These are phyloP conservation scores for Spathaspora jeffriesii DNA, from an alignment of 1,139 yeast genomes.

Conservation along the genomic window DNA sequence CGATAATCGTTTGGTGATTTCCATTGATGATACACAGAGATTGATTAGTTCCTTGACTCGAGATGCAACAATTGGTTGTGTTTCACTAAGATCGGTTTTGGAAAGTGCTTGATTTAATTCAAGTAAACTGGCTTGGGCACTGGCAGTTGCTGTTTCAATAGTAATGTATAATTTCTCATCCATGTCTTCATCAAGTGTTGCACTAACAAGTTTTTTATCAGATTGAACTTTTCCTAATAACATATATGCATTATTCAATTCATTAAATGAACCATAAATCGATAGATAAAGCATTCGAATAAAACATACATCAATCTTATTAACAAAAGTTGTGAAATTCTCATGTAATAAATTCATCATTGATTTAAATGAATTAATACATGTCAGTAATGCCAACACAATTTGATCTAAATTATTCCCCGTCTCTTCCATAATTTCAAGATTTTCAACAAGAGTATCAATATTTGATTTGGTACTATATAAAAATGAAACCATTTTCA, in stretches of 20 bases:
- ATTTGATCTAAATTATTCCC: slow-evolving; percentile 32
- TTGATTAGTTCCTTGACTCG: slow-evolving; percentile 78
- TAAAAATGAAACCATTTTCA: slow-evolving; percentile 56
- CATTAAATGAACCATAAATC: slow-evolving; percentile 72
- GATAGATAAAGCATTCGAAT: slow-evolving; percentile 74
- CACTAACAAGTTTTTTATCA: slow-evolving; percentile 10
- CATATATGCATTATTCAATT: slow-evolving; percentile 72
- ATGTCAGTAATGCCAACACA: slow-evolving; percentile 28
- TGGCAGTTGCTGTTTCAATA: slow-evolving; percentile 70
- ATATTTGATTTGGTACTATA: slow-evolving; percentile 60
- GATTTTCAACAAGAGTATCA: slow-evolving; percentile 57
- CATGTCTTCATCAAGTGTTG: slow-evolving; percentile 44
- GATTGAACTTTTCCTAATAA: too few species aligned
- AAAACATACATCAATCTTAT: slow-evolving; percentile 65
- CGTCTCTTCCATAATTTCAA: slow-evolving; percentile 57
- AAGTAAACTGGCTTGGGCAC: slow-evolving; percentile 78
- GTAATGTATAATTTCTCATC: slow-evolving; percentile 79
- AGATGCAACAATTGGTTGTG: slow-evolving; percentile 42
- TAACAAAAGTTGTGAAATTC: slow-evolving; percentile 48
- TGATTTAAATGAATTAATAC: slow-evolving; percentile 50
- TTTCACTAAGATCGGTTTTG: slow-evolving; percentile 49
- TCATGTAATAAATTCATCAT: slow-evolving; percentile 51
- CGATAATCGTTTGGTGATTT: slow-evolving; percentile 69
- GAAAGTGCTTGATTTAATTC: slow-evolving; percentile 79
- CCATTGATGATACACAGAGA: slow-evolving; percentile 81